Base-by-base conservation (phyloP, 345 rosid species). In the Populus simonii region DNA sequence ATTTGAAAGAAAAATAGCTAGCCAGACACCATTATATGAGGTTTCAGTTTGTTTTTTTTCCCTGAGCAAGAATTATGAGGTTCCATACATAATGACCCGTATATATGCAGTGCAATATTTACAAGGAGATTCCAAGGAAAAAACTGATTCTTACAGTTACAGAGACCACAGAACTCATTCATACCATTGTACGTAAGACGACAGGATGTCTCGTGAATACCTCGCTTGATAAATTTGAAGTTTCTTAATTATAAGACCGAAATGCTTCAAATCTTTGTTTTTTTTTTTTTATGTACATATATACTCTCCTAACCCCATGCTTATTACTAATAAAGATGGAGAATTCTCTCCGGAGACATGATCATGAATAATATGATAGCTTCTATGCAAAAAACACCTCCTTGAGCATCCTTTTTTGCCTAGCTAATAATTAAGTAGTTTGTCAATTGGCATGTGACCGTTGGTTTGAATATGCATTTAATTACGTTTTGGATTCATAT, bases 371-470 rank as follows among this genome's bases (percentile, higher is more conserved):
- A 8, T 3, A 55, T 55, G 61, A 18, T 8, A 22, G 61, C 23
- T 7, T 55, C 61, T 8, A 22, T 55, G 61, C 61, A 55, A 18
- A 11, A 59, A 6, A 22, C 3, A n/a, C 13, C 29, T 53, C 13
- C 29, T 57, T 53, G 59, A 53, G 7, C 16, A 49, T 55, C 10
- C 23, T 22, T 55, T 55, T 55, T 53, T 69, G 25, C 38, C 38
- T 39, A 11, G 12, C 63, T n/a, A 23, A 71, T 33, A 61, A 75
- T 18, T 53, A 55, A 53, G 47, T 36, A n/a, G 22, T 35, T 49
- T 73, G 79, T 76, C 49, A 53, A 68, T 72, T 27, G 67, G 72
- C 55, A 73, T 74, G 70, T 59, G 81, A 78, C 80, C 74, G 78
- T 72, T 78, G 43, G 77, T 76, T 74, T 45, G 75, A 79, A 81